These are phyloP conservation scores for Podospora comata DNA, from an alignment of 495 filamentous ascomycete genomes.

Conservation along the genomic window DNA sequence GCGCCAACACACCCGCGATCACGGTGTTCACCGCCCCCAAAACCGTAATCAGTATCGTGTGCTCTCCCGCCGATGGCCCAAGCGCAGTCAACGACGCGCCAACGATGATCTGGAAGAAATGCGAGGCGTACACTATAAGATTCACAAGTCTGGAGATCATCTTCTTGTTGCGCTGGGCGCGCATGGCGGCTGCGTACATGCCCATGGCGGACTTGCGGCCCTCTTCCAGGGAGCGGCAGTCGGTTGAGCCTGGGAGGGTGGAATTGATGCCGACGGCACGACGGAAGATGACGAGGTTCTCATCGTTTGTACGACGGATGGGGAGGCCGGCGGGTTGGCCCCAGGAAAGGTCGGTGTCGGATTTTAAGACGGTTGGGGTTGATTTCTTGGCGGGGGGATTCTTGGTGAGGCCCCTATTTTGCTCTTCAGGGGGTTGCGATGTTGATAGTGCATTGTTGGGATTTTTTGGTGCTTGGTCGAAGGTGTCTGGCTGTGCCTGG, in stretches of 20 bases:
- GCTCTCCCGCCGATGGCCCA: slow-evolving; percentile 39
- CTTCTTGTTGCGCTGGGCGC: slow-evolving; percentile 30
- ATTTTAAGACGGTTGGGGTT: slow-evolving; percentile 19
- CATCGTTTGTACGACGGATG: slow-evolving; percentile 40
- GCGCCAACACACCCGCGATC: slow-evolving; percentile 48
- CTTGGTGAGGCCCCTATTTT: not conserved
- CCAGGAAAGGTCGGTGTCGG: slow-evolving; percentile 34
- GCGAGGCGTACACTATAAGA: slow-evolving; percentile 36
- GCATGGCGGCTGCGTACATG: slow-evolving; percentile 37
- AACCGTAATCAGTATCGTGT: slow-evolving; percentile 41
- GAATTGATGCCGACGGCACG: slow-evolving; percentile 44
- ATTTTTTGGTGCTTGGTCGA: no score
- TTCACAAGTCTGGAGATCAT: slow-evolving; percentile 28
- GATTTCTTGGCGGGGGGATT: not conserved
- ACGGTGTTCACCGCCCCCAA: slow-evolving; percentile 50
- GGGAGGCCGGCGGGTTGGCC: slow-evolving; percentile 40
- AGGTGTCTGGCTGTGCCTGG: no score
- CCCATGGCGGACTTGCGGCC: slow-evolving; percentile 38
- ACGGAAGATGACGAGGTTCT: slow-evolving; percentile 45
- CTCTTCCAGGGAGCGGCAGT: slow-evolving; percentile 39
- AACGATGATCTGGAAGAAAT: slow-evolving; percentile 45
- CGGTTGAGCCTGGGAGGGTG: slow-evolving; percentile 14
- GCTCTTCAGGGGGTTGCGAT: no score
- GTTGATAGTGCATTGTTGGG: no score
- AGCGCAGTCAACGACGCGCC: slow-evolving; percentile 47